A percentile compares a stretch with the other conserved stretches of the same genome.
phyloP scores from a whole-genome alignment of 2,329 filamentous ascomycete species.

The Colletotrichum kahawae region DNA sequence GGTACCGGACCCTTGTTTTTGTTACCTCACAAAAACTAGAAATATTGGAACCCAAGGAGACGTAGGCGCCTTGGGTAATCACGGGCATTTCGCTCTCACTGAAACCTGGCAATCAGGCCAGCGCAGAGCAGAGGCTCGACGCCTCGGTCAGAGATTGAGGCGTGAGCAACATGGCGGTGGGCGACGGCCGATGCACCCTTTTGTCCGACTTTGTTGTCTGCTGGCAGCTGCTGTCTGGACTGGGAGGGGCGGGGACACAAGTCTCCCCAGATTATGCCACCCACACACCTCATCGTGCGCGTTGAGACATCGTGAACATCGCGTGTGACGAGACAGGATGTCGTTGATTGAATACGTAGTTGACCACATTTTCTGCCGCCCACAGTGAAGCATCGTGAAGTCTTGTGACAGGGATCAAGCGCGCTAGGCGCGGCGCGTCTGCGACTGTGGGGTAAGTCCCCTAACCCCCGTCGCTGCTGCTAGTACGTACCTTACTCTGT shows the following conservation, averaged over 20 bases:
- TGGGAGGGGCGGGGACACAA: background rate
- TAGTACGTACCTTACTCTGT: constrained; percentile 10
- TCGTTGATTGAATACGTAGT: background rate
- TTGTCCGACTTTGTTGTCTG: background rate
- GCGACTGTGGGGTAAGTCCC: constrained; percentile 7
- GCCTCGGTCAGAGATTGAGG: background rate
- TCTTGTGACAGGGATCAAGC: constrained; percentile 9
- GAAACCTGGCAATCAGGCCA: background rate
- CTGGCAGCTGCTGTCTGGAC: background rate
- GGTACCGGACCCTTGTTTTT: constrained; percentile 1
- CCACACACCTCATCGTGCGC: background rate
- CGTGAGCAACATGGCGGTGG: background rate
- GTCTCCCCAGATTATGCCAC: background rate
- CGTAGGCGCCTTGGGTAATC: background rate
- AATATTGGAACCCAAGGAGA: constrained; percentile 5
- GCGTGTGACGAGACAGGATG: background rate
- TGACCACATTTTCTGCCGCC: constrained; percentile 7
- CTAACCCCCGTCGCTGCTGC: background rate
- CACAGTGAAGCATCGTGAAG: constrained; percentile 16
- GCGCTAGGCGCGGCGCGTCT: constrained; percentile 20
- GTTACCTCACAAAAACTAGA: constrained; percentile 34
- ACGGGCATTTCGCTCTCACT: background rate
- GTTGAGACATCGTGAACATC: background rate
- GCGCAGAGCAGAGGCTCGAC: background rate
- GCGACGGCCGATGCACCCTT: background rate